Evolutionary conservation across 2,329 filamentous ascomycete species (phyloP).

Genomic region (Hymenoscyphus albidus): DNA sequence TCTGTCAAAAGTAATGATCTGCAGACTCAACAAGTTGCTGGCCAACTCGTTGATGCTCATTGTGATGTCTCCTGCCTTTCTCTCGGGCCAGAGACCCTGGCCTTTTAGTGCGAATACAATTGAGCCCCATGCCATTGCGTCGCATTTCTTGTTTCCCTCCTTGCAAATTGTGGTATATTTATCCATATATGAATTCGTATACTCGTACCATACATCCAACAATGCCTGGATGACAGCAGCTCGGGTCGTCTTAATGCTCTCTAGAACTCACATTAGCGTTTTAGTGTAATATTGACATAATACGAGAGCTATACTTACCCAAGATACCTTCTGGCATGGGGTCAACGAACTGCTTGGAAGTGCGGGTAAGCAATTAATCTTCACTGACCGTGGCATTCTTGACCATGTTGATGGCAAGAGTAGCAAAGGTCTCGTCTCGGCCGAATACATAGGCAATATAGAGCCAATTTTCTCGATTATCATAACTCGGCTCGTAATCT

Average conservation of each 20-base stretch:
- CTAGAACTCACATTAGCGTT: neutral
- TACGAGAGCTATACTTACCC: neutral
- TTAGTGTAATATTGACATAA: neutral
- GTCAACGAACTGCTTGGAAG: neutral
- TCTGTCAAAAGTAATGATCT: neutral
- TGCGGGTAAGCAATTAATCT: neutral
- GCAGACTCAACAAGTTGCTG: neutral
- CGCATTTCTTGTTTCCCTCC: neutral
- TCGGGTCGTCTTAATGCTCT: constrained; percentile 1
- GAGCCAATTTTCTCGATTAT: constrained; percentile 6
- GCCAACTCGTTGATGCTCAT: constrained; percentile 1
- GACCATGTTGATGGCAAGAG: neutral
- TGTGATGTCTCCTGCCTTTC: neutral
- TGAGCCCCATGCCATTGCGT: neutral
- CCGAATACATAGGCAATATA: constrained; percentile 12
- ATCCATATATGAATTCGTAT: neutral
- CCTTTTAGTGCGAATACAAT: neutral
- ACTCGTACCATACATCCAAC: constrained; percentile 4
- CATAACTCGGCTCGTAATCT: neutral
- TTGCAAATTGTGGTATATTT: neutral
- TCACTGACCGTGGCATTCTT: neutral
- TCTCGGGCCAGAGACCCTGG: constrained; percentile 2
- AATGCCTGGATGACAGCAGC: neutral
- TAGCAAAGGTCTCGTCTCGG: neutral
- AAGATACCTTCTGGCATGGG: constrained; percentile 1